Base-by-base conservation (phyloP, 1,284 basidiomycete species). In the Microbotryum intermedium region DNA sequence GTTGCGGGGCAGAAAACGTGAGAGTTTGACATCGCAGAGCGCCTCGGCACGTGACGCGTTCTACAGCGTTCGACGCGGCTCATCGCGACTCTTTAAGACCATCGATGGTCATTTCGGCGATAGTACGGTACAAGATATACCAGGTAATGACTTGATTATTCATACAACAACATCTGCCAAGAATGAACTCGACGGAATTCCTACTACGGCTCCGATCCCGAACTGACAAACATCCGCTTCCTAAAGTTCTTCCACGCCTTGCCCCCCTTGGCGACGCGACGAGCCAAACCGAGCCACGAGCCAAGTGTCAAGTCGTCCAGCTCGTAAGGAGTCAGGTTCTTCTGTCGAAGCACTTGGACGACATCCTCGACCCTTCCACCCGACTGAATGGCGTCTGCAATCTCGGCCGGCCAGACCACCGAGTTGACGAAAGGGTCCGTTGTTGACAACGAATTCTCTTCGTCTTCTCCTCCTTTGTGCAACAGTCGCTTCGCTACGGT, bases 251-350 rank as follows among this genome's bases (percentile, higher is more conserved):
- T 78, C 77, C 87, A 83, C 73, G 88, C 73, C 76, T 82, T 82
- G 74, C 79, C 79, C 70, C 83, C 77, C 4, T 70, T 66, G 25
- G 81, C 84, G 64, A 92, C 73, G 69, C 78, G 75, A 66, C 83
- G 80, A 61, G 82, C 90, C 52, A 93, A 78, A 69, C 78, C 78
- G 64, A 89, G 76, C 83, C 88, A 91, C 61, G 84, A 84, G 60
- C 79, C 77, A 46, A 94, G 83, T 59, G 90, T 94, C 77, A 90
- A 77, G 73, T 87, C 87, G 58, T 68, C 72, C 81, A 89, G 76
- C 67, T 72, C 76, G 76, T 86, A 93, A 61, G 85, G 87, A 69
- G 82, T 83, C 45, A 67, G 34, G 2, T 52, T 23, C 29, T 25
- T 43, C 16, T 54, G 20, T 20, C 45, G 44, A 21, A 65, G 45